Evolutionary conservation across 148 eudicot species (phyloP).

Genomic region (Rhododendron griersonianum): DNA sequence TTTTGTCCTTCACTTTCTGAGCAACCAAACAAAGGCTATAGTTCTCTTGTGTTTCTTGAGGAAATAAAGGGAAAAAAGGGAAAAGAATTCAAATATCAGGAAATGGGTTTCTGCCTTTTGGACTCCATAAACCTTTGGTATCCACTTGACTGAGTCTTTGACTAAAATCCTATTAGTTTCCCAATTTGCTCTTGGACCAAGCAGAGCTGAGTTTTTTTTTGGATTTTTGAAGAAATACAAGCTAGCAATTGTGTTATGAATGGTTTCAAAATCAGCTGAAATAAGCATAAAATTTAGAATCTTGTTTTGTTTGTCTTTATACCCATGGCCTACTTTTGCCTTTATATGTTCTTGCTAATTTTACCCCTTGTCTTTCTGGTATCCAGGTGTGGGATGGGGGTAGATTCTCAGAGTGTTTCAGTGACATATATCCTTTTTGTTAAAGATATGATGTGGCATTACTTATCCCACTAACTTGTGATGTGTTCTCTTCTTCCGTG

Average conservation of each 20-base stretch:
- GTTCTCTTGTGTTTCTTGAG: not conserved
- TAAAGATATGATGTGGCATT: not conserved
- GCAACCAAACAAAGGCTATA: not conserved
- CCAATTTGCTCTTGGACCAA: not conserved
- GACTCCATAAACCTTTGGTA: not conserved
- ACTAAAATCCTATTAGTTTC: not conserved
- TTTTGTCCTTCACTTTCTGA: not conserved
- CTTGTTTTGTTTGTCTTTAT: not conserved
- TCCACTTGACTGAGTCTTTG: not conserved
- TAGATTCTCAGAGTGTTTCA: slow-evolving; percentile 60
- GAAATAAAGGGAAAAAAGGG: not conserved
- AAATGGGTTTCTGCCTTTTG: not conserved
- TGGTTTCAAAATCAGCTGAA: not conserved
- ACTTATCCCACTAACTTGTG: not conserved
- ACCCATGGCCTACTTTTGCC: not conserved
- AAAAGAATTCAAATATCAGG: not conserved
- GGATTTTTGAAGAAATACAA: not conserved
- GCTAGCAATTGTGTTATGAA: not conserved
- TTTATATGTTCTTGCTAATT: not conserved
- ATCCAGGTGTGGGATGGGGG: slow-evolving; percentile 62
- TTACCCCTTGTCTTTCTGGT: not conserved
- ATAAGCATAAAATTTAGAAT: not conserved
- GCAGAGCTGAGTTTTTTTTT: not conserved
- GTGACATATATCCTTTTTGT: slow-evolving; percentile 65
- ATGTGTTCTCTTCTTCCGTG: not conserved